These are phyloP conservation scores for Immersiporthe knoxdaviesiana DNA, from an alignment of 2,329 filamentous ascomycete species.

Conservation along the genomic window DNA sequence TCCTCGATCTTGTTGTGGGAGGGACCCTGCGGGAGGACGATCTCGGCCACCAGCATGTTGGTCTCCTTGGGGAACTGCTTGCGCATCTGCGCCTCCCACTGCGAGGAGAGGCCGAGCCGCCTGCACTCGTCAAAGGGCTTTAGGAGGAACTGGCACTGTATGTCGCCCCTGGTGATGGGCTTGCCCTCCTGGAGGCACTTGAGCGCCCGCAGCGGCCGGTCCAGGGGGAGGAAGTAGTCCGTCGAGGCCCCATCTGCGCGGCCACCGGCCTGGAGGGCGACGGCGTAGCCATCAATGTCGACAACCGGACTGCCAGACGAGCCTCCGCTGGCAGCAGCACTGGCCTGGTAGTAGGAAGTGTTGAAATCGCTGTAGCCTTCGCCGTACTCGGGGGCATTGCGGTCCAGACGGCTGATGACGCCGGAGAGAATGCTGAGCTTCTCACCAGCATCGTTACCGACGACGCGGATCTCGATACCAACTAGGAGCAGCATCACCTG, in stretches of 20 bases:
- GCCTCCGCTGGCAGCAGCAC: conserved; percentile 92
- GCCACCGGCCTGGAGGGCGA: conserved; percentile 92
- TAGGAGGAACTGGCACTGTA: conserved; percentile 95
- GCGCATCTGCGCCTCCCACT: conserved; percentile 85
- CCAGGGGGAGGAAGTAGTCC: conserved; percentile 94
- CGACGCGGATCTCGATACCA: conserved; percentile 91
- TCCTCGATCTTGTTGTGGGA: conserved; percentile 87
- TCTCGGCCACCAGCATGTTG: conserved; percentile 95
- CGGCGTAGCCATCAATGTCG: conserved; percentile 88
- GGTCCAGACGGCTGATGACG: conserved; percentile 92
- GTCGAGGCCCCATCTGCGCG: conserved; percentile 93
- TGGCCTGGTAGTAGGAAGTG: conserved; percentile 94
- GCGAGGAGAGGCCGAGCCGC: conserved; percentile 78
- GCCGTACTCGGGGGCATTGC: conserved; percentile 96
- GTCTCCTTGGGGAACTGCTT: conserved; percentile 88
- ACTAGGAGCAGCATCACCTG: conserved; percentile 51
- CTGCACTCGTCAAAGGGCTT: conserved; percentile 98
- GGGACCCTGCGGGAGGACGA: conserved; percentile 88
- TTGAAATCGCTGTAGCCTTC: conserved; percentile 95
- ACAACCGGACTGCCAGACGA: conserved; percentile 98
- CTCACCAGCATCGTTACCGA: conserved; percentile 97
- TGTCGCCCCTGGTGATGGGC: conserved; percentile 86
- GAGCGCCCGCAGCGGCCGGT: conserved; percentile 85
- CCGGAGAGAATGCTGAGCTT: conserved; percentile 97
- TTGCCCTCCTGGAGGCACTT: conserved; percentile 79